phyloP scores from a whole-genome alignment of 2,329 filamentous ascomycete genomes.

The Calonectria crousiana region DNA sequence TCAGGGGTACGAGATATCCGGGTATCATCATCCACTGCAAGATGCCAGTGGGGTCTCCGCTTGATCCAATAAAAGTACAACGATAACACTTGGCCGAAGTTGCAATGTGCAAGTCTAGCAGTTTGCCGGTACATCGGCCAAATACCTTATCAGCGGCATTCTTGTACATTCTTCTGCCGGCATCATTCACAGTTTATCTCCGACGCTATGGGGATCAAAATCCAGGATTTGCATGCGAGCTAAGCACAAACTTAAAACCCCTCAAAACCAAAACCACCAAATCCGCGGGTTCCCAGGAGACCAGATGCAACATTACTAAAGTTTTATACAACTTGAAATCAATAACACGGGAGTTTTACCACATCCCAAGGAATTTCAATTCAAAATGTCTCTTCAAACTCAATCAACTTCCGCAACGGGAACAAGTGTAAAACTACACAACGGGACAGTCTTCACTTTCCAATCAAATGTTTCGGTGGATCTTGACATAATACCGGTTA shows the following conservation, averaged over 20 bases:
- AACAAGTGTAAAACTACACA: constrained; percentile 35
- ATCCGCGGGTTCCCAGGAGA: background rate
- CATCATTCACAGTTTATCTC: background rate
- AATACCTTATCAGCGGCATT: background rate
- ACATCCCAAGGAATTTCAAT: no score
- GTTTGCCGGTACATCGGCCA: constrained; percentile 8
- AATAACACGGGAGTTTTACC: background rate
- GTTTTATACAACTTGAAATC: background rate
- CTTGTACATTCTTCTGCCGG: background rate
- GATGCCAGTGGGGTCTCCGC: background rate
- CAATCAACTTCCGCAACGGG: background rate
- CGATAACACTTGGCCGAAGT: background rate
- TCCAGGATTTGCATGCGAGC: background rate
- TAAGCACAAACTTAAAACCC: background rate
- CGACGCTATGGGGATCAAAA: background rate
- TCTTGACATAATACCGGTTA: constrained; percentile 53
- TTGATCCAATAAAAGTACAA: background rate
- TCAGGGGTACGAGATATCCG: background rate
- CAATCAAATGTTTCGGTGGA: constrained; percentile 40
- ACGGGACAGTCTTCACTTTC: constrained; percentile 40
- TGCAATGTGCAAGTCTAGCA: background rate
- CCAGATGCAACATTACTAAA: background rate
- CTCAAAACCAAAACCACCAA: background rate
- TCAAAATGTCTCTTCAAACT: background rate
- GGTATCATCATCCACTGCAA: background rate